Evolutionary conservation across 768 basidiomycete species (phyloP).

Genomic region (Cubamyces sp.): DNA sequence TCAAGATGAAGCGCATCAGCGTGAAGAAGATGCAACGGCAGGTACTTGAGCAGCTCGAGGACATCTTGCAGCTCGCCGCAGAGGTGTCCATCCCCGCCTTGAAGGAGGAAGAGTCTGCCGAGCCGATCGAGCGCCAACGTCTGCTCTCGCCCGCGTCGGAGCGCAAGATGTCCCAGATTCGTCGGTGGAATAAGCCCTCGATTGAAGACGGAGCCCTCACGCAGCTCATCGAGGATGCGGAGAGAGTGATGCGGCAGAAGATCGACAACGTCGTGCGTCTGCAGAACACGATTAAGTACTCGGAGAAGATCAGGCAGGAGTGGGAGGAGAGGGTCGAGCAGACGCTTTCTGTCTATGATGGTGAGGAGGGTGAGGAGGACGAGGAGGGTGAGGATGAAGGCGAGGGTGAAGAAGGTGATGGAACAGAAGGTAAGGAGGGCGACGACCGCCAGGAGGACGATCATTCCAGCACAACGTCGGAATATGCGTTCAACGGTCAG

Average conservation of each 20-base stretch:
- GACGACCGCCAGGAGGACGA: slow-evolving; percentile 43
- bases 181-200: slow-evolving; percentile 84
- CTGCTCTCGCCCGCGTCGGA: slow-evolving; percentile 90
- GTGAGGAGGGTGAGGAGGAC: slow-evolving; percentile 52
- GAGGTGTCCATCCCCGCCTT: slow-evolving; percentile 87
- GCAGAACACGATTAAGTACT: slow-evolving; percentile 96
- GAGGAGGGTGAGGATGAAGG: slow-evolving; percentile 43
- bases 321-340: slow-evolving; percentile 91
- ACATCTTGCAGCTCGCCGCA: slow-evolving; percentile 76
- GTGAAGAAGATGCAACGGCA: slow-evolving; percentile 83
- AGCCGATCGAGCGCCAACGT: slow-evolving; percentile 91
- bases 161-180: slow-evolving; percentile 79
- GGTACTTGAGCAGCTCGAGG: slow-evolving; percentile 84
- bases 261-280: slow-evolving; percentile 93
- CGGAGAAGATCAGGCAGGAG: slow-evolving; percentile 95
- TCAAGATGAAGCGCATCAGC: slow-evolving; percentile 77
- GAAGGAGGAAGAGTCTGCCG: slow-evolving; percentile 89
- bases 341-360: slow-evolving; percentile 61
- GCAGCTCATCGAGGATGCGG: slow-evolving; percentile 85
- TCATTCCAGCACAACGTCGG: slow-evolving; percentile 65
- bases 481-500: slow-evolving; percentile 59
- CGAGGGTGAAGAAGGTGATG: slow-evolving; percentile 29
- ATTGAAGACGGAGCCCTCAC: slow-evolving; percentile 85
- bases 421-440: slow-evolving; percentile 27
- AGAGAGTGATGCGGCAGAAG: slow-evolving; percentile 90